phyloP scores from a whole-genome alignment of 805 yeast genomes.

The Cyberlindnera veronae region DNA sequence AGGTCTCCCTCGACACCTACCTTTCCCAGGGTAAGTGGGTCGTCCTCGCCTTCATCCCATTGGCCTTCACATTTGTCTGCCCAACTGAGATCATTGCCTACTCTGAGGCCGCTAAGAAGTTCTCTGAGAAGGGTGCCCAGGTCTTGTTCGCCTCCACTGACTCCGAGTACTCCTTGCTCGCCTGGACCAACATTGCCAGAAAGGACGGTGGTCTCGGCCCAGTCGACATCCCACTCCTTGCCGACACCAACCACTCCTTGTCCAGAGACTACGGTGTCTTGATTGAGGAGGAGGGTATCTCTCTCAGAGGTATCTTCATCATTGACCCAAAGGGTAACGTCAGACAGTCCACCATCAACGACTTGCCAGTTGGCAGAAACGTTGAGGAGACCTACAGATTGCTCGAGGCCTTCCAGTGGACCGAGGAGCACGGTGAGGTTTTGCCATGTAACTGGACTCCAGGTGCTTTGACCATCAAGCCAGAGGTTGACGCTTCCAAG shows the following conservation, averaged over 20 bases:
- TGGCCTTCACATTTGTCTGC: constrained; percentile 99
- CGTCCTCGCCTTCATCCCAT: constrained; percentile 91
- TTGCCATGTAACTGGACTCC: constrained; percentile 99
- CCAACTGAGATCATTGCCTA: constrained; percentile 99
- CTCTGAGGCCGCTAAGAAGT: constrained; percentile 91
- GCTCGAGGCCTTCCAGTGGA: constrained; percentile 99
- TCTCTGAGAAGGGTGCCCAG: constrained; percentile 81
- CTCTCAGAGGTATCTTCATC: constrained; percentile 96
- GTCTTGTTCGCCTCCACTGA: constrained; percentile 96
- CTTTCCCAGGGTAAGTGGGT: constrained; percentile 89
- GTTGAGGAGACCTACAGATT: constrained; percentile 98
- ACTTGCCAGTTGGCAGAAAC: constrained; percentile 98
- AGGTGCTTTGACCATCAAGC: constrained; percentile 91
- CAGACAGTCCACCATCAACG: constrained; percentile 97
- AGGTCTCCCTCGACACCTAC: constrained; percentile 89
- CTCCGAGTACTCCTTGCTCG: constrained; percentile 94
- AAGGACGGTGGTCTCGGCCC: constrained; percentile 98
- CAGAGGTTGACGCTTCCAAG: constrained; percentile 74
- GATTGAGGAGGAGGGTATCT: constrained; percentile 93
- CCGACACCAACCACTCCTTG: constrained; percentile 95
- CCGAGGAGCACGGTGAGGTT: constrained; percentile 98
- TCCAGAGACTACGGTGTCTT: constrained; percentile 97
- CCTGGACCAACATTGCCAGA: constrained; percentile 97
- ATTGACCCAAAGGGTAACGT: constrained; percentile 93
- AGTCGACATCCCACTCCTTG: constrained; percentile 88